Conservation (phyloP, 768 basidiomycete genomes). For the Exsudoporus frostii region DNA sequence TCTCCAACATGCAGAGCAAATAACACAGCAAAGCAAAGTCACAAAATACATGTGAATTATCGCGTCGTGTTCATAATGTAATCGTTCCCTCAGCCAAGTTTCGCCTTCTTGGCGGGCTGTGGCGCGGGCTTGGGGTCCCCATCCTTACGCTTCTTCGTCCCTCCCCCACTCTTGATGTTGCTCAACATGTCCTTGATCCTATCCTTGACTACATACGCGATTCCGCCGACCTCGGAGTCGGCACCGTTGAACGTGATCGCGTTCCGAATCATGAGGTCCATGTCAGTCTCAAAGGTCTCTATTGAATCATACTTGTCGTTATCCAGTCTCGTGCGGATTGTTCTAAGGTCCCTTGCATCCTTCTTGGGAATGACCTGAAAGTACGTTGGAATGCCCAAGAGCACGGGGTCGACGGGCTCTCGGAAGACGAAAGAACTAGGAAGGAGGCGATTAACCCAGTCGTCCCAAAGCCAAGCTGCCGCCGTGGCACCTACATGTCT, state of each 20-base stretch:
- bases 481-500: slow-evolving; percentile 45
- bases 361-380: slow-evolving; percentile 81
- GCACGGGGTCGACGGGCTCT: slow-evolving; percentile 85
- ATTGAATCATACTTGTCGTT: slow-evolving; percentile 76
- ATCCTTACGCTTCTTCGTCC: slow-evolving; percentile 73
- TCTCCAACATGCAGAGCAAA: slow-evolving; percentile 12
- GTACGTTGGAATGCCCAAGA: slow-evolving; percentile 82
- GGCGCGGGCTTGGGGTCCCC: slow-evolving; percentile 54
- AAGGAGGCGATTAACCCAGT: neutral
- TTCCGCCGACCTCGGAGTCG: slow-evolving; percentile 72
- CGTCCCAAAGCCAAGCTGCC: neutral
- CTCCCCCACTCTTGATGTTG: slow-evolving; percentile 39
- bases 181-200: slow-evolving; percentile 54
- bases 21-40: slow-evolving; percentile 30
- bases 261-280: slow-evolving; percentile 85
- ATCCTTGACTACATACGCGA: slow-evolving; percentile 49
- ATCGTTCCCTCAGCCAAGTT: slow-evolving; percentile 45
- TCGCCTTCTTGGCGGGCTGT: slow-evolving; percentile 68
- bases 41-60: slow-evolving; percentile 31
- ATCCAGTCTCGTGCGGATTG: slow-evolving; percentile 79
- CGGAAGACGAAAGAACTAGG: slow-evolving; percentile 73
- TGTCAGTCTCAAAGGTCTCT: slow-evolving; percentile 79
- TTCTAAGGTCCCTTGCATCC: slow-evolving; percentile 81
- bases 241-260: slow-evolving; percentile 85
- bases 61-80: slow-evolving; percentile 21